Conservation (phyloP, 352 stramenopile genomes). For the Paralagenidium karlingii region DNA sequence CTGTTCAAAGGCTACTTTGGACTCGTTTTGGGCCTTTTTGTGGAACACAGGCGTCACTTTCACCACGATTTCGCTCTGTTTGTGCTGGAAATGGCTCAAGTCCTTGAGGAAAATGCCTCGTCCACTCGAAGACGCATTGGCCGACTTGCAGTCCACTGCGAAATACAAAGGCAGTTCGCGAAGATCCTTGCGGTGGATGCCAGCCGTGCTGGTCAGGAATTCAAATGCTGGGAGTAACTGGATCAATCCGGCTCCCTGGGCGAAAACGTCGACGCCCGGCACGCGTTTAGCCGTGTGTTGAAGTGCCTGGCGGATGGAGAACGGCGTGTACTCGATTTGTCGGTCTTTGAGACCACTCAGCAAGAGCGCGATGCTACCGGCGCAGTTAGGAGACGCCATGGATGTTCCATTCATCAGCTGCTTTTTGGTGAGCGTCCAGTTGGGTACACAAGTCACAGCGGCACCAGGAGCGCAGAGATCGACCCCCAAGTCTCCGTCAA, state of each 20-base stretch:
- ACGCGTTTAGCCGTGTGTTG: slow-evolving; percentile 71
- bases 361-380: slow-evolving; percentile 88
- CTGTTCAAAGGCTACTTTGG: slow-evolving; percentile 84
- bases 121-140: not conserved
- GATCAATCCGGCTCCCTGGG: slow-evolving; percentile 70
- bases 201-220: slow-evolving; percentile 30
- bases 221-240: slow-evolving; percentile 70
- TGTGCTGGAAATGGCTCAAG: slow-evolving; percentile 52
- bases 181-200: slow-evolving; percentile 32
- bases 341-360: slow-evolving; percentile 84
- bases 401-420: slow-evolving; percentile 96
- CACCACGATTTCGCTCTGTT: slow-evolving; percentile 73
- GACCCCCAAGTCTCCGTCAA: slow-evolving; percentile 86
- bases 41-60: slow-evolving; percentile 82
- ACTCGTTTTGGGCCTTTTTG: slow-evolving; percentile 59
- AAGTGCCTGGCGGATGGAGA: slow-evolving; percentile 80
- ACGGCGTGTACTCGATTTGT: slow-evolving; percentile 70
- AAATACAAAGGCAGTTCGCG: too few relatives aligned
- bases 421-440: slow-evolving; percentile 93
- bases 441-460: slow-evolving; percentile 89
- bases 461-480: slow-evolving; percentile 89
- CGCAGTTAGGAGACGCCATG: slow-evolving; percentile 93
- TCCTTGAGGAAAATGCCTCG: slow-evolving; percentile 81
- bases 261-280: slow-evolving; percentile 51
- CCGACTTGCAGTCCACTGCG: too few relatives aligned